Evolutionary conservation across 805 yeast genomes (phyloP), one percentile per base, ranked within the genome.

Genomic region (Priceomyces castillae): DNA sequence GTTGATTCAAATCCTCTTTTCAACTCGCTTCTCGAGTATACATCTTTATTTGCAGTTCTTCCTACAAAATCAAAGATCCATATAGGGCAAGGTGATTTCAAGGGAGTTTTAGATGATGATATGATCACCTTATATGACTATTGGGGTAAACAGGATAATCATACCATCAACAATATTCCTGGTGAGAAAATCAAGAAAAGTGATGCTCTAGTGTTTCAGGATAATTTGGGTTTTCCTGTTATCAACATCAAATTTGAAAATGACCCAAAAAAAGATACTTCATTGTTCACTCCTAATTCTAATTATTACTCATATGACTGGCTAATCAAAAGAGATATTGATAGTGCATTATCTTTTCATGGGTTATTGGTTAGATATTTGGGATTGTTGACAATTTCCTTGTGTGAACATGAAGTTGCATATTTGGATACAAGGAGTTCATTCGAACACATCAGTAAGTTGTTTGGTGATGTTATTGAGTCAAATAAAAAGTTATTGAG

Each of bases 361-460:
- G 64, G 64, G 0, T 61, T 62, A 57, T 52, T 71, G 40, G 61
- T 70, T 22, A 48, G 69, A 26, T 69, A 52, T 37, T 30, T 69
- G 30, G 76, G 76, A 2, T 50, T 71, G 20, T 47, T 71, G 34
- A 52, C 58, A 1, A 61, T 71, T 7, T 53, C 68, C 3, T 47
- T 71, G 16, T 58, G 69, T 37, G 76, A 71, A 36, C 72, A 64
- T 43, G 75, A 71, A 43, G 66, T 69, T 7, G 62, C 65, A 19
- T 61, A 62, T 40, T 57, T 52, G 41, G 58, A 55, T 30, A 51
- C 65, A 1, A 25, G 41, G 2, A 43, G 47, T 2, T 65, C 64
- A 48, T 54, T 59, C 40, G 28, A 39, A 1, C 39, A 44, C 7
- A 52, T 64, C 9, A 42, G 37, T 15, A 26, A 40, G 1, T 57